These are phyloP conservation scores for Leptodontidium sp. DNA, from an alignment of 2,329 filamentous ascomycete species.

Conservation along the genomic window DNA sequence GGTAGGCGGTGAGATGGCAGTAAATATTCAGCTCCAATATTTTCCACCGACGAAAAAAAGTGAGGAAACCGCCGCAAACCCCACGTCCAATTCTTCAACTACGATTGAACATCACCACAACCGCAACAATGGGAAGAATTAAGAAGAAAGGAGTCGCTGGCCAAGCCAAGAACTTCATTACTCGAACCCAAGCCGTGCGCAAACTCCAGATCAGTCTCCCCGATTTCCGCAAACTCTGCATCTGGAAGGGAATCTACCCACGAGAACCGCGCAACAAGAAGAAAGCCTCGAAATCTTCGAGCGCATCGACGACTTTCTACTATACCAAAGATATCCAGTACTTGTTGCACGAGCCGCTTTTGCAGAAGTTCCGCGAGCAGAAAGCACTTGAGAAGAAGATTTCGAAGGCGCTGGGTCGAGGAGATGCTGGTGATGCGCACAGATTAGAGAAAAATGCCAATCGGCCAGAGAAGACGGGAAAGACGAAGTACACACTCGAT, in stretches of 20 bases:
- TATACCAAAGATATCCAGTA: conserved; percentile 97
- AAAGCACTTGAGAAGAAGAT: conserved; percentile 99
- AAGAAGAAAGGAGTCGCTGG: conserved; percentile 92
- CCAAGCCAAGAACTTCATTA: conserved; percentile 98
- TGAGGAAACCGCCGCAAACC: conserved; percentile 35
- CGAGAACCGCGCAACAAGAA: conserved; percentile 96
- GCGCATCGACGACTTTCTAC: conserved; percentile 90
- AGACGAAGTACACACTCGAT: conserved; percentile 89
- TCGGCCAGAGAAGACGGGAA: conserved; percentile 88
- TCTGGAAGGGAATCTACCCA: conserved; percentile 99
- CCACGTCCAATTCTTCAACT: conserved; percentile 26
- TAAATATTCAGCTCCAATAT: background rate
- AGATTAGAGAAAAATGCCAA: conserved; percentile 87
- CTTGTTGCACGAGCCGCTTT: conserved; percentile 92
- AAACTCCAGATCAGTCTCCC: conserved; percentile 97
- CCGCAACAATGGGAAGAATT: conserved; percentile 70
- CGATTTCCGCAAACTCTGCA: conserved; percentile 97
- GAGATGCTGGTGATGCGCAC: conserved; percentile 88
- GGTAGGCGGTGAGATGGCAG: conserved; percentile 11
- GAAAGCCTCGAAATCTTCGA: conserved; percentile 92
- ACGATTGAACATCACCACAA: conserved; percentile 14
- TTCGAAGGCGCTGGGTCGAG: conserved; percentile 86
- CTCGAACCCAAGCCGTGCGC: conserved; percentile 93
- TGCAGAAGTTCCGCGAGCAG: conserved; percentile 95
- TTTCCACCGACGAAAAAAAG: background rate